Evolutionary conservation across 202 grass and related monocot species (phyloP).

Genomic region (Schoenoplectus triqueter): DNA sequence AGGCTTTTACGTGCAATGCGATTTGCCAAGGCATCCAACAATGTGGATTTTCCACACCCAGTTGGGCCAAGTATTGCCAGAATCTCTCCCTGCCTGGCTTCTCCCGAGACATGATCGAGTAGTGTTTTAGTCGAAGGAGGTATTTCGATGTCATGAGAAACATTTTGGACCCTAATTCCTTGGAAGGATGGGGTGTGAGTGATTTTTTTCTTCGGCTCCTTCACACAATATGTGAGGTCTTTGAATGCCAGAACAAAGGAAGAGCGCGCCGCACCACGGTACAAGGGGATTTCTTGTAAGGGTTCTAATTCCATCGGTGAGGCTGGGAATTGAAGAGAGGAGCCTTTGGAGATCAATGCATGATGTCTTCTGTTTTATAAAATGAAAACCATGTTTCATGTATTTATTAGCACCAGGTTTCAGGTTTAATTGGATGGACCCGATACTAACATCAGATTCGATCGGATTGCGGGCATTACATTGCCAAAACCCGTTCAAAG

Average conservation of each 20-base stretch:
- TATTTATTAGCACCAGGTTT: background rate
- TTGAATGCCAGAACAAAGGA: background rate
- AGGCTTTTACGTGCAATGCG: constrained; percentile 57
- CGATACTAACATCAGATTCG: background rate
- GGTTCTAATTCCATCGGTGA: constrained; percentile 8
- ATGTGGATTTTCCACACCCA: constrained; percentile 88
- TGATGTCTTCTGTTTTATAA: background rate
- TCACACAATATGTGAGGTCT: constrained; percentile 30
- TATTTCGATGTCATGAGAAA: background rate
- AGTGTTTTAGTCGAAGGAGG: constrained; percentile 41
- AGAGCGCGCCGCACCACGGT: background rate
- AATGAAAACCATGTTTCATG: background rate
- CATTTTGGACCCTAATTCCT: background rate
- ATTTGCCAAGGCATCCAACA: constrained; percentile 78
- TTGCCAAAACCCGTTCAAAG: background rate
- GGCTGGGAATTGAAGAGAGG: constrained; percentile 13
- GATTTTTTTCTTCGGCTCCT: background rate
- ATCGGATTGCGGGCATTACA: background rate
- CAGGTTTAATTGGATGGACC: background rate
- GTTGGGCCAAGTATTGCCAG: constrained; percentile 82
- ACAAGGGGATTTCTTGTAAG: background rate
- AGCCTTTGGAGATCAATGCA: background rate
- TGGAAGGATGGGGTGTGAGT: background rate
- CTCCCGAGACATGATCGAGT: constrained; percentile 69
- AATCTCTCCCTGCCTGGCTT: constrained; percentile 71